Conservation (phyloP, 768 basidiomycete genomes). For the Tricholoma hemisulphureum region DNA sequence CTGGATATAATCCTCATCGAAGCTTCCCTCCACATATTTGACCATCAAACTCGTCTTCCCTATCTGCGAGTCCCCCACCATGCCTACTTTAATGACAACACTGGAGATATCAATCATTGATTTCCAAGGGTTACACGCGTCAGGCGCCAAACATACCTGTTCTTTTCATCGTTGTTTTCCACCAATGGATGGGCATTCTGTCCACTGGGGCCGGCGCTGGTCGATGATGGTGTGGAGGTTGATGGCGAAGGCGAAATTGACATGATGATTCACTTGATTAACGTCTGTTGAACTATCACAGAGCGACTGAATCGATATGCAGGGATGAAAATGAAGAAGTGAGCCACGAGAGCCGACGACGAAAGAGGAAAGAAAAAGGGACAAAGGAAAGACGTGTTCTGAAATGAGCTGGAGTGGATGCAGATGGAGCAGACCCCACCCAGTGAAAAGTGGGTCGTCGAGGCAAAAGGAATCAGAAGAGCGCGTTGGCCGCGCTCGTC, state of each 20-base stretch:
- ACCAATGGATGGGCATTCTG: constrained; percentile 48
- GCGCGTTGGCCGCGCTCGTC: constrained; percentile 13
- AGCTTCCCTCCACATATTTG: constrained; percentile 98
- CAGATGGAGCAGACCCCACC: constrained; percentile 26
- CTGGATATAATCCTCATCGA: constrained; percentile 99
- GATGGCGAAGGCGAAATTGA: constrained; percentile 51
- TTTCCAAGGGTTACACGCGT: constrained; percentile 1
- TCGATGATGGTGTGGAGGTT: constrained; percentile 42
- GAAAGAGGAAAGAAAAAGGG: constrained; percentile 31
- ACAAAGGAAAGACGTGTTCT: constrained; percentile 41
- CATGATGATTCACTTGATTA: constrained; percentile 36
- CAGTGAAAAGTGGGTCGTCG: constrained; percentile 32
- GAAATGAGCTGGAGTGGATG: constrained; percentile 25
- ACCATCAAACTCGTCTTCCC: constrained; percentile 99
- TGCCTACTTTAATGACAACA: constrained; percentile 97
- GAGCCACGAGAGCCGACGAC: constrained; percentile 18
- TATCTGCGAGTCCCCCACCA: constrained; percentile 99
- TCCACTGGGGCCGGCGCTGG: constrained; percentile 50
- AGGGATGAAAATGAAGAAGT: constrained; percentile 18
- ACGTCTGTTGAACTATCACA: constrained; percentile 14
- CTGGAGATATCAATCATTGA: constrained; percentile 33
- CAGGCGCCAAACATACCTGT: constrained; percentile 43
- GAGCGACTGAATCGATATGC: constrained; percentile 14
- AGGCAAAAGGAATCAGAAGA: constrained; percentile 23
- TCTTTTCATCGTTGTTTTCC: constrained; percentile 73